Conservation (phyloP, 1,139 yeast genomes). For the Pichia inconspicua region DNA sequence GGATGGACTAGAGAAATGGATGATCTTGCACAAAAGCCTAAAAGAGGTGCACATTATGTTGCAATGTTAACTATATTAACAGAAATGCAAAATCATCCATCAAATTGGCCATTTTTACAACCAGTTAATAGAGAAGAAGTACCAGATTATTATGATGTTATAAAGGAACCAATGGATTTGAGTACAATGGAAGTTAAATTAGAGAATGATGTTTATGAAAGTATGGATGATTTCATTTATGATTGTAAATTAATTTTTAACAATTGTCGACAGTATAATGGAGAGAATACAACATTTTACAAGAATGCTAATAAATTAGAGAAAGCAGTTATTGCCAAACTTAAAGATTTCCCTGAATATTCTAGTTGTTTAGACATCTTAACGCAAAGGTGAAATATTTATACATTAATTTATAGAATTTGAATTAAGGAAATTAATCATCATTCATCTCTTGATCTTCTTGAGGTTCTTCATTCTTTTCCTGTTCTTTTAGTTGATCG, state of each 20-base stretch:
- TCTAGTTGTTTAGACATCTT: conserved; percentile 40
- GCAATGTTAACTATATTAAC: conserved; percentile 82
- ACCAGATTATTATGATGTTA: conserved; percentile 91
- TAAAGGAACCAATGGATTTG: conserved; percentile 98
- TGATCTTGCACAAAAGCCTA: conserved; percentile 88
- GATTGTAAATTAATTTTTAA: conserved; percentile 82
- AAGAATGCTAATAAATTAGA: conserved; percentile 90
- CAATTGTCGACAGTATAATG: conserved; percentile 84
- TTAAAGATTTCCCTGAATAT: conserved; percentile 78
- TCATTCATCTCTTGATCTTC: conserved; percentile 21
- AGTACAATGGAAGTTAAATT: conserved; percentile 91
- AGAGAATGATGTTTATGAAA: conserved; percentile 84
- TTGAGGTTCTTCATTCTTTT: conserved; percentile 36
- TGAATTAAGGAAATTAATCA: neutral
- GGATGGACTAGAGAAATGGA: conserved; percentile 99
- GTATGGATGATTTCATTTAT: conserved; percentile 84
- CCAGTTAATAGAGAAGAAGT: conserved; percentile 94
- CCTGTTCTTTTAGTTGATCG: conserved; percentile 64
- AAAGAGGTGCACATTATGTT: conserved; percentile 90
- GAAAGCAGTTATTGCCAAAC: conserved; percentile 71
- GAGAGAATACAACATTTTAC: conserved; percentile 83
- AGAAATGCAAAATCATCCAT: conserved; percentile 88
- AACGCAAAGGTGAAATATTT: conserved; percentile 7
- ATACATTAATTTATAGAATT: neutral
- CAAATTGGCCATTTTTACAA: conserved; percentile 97